Conservation (phyloP, 768 basidiomycete species). For the Coprinopsis cinerea region DNA sequence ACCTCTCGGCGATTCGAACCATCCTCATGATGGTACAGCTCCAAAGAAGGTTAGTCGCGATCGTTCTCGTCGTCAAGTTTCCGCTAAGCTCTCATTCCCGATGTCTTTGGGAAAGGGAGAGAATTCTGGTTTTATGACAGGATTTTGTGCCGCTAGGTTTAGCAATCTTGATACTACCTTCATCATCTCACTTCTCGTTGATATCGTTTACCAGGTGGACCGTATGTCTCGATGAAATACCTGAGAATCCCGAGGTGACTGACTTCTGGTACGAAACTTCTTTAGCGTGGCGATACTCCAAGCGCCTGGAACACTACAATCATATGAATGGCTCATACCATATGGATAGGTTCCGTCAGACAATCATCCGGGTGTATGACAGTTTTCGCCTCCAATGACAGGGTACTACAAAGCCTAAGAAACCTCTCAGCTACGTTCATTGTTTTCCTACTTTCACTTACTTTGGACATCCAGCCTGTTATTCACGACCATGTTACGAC, state of each 20-base stretch:
- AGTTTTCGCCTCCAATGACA: slow-evolving; percentile 22
- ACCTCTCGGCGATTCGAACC: slow-evolving; percentile 55
- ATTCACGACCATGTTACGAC: slow-evolving; percentile 20
- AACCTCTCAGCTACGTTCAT: slow-evolving; percentile 12
- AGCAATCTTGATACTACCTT: slow-evolving; percentile 57
- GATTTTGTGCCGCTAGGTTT: slow-evolving; percentile 57
- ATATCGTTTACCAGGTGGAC: slow-evolving; percentile 63
- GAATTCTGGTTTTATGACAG: slow-evolving; percentile 68
- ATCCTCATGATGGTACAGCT: slow-evolving; percentile 72
- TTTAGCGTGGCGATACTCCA: slow-evolving; percentile 68
- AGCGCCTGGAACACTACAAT: slow-evolving; percentile 61
- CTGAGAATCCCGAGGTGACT: slow-evolving; percentile 12
- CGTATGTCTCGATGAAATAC: slow-evolving; percentile 12
- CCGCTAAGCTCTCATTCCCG: slow-evolving; percentile 17
- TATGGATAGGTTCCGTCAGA: slow-evolving; percentile 39
- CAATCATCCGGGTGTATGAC: slow-evolving; percentile 12
- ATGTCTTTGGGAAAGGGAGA: slow-evolving; percentile 48
- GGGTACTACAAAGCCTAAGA: slow-evolving; percentile 51
- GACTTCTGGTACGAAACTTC: slow-evolving; percentile 55
- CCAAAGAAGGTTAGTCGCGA: slow-evolving; percentile 50
- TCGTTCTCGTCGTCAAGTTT: slow-evolving; percentile 18
- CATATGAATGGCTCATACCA: slow-evolving; percentile 57
- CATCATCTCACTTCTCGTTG: slow-evolving; percentile 55
- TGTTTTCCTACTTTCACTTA: slow-evolving; percentile 21
- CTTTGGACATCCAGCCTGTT: slow-evolving; percentile 21